Evolutionary conservation across 768 basidiomycete species (phyloP).

Genomic region (Leccinellum albellum): DNA sequence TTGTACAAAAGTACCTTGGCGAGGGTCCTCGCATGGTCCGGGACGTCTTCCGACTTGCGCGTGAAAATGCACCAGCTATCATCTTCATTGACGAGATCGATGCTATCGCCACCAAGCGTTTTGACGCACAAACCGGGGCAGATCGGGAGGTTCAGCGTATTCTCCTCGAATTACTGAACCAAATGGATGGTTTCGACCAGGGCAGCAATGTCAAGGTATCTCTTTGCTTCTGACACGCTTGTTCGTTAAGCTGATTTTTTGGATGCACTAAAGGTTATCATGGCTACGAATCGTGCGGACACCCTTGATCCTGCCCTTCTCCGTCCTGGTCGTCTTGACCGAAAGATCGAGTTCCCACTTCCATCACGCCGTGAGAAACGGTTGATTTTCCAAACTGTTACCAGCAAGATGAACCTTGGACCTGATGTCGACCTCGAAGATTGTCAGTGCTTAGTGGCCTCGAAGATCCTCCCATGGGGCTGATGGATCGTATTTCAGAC

Average conservation of each 20-base stretch:
- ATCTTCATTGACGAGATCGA: conserved; percentile 99
- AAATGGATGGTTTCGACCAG: conserved; percentile 99
- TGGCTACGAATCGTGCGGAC: conserved; percentile 99
- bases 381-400: conserved; percentile 96
- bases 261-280: conserved; percentile 72
- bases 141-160: conserved; percentile 99
- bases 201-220: conserved; percentile 94
- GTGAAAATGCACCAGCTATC: conserved; percentile 96
- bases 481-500: conserved; percentile 46
- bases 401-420: conserved; percentile 94
- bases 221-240: background rate
- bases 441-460: conserved; percentile 53
- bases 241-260: background rate
- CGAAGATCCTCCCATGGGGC: conserved; percentile 8
- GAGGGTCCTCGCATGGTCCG: conserved; percentile 99
- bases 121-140: conserved; percentile 98
- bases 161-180: conserved; percentile 91
- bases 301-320: conserved; percentile 96
- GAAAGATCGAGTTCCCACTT: conserved; percentile 98
- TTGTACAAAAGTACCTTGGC: conserved; percentile 98
- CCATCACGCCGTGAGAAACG: conserved; percentile 94
- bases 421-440: conserved; percentile 98
- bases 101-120: conserved; percentile 98
- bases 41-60: conserved; percentile 95
- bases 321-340: conserved; percentile 93